phyloP scores from a whole-genome alignment of 345 rosid genomes.

The Angophora floribunda region DNA sequence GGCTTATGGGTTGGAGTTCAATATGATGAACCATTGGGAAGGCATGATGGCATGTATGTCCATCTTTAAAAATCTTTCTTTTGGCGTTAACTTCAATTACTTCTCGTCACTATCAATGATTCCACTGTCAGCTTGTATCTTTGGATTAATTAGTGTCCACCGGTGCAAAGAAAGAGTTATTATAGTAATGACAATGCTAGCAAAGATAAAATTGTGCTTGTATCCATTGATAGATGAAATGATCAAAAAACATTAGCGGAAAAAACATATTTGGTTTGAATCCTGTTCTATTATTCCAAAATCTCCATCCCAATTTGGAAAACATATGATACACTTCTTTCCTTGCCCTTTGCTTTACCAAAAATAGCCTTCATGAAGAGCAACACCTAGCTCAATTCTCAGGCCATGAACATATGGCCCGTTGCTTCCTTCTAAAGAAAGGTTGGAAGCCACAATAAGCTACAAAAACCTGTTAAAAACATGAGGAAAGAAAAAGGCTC shows the following conservation, averaged over 20 bases:
- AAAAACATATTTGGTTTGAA: background rate
- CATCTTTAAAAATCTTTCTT: background rate
- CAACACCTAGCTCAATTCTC: background rate
- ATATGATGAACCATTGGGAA: no score
- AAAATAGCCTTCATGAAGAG: background rate
- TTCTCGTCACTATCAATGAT: background rate
- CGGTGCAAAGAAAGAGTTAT: background rate
- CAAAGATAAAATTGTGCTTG: background rate
- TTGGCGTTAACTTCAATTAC: background rate
- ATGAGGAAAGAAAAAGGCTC: background rate
- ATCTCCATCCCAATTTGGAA: background rate
- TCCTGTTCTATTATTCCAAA: no score
- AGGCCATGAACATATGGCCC: background rate
- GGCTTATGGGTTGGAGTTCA: no score
- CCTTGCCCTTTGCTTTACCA: background rate
- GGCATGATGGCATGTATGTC: conserved; percentile 87
- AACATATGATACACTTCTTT: background rate
- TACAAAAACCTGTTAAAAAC: background rate
- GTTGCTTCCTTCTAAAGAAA: background rate
- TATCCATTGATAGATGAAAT: background rate
- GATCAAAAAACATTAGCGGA: background rate
- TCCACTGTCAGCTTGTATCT: background rate
- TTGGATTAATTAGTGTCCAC: background rate
- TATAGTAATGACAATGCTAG: background rate
- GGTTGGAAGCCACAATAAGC: background rate